Evolutionary conservation across 1,139 yeast species (phyloP).

Genomic region (Sugiyamaella pinicola): DNA sequence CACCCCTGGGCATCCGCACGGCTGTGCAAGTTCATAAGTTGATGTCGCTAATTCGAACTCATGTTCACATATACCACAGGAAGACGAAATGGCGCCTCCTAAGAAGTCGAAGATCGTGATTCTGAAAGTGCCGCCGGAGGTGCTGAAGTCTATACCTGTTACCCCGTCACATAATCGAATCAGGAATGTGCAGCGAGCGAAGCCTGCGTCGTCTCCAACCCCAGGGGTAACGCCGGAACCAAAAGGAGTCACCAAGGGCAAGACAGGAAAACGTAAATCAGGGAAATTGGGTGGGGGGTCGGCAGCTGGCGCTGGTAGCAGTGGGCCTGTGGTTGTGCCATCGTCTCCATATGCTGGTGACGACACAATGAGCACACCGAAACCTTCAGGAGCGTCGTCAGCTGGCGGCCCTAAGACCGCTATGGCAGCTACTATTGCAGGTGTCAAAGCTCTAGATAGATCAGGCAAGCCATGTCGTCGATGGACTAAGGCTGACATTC

Average conservation of each 20-base stretch:
- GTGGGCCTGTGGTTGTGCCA: slow-evolving; percentile 7
- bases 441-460: slow-evolving; percentile 47
- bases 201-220: slow-evolving; percentile 15
- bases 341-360: slow-evolving; percentile 23
- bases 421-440: slow-evolving; percentile 30
- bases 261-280: slow-evolving; percentile 8
- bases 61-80: too few relatives aligned
- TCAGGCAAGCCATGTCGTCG: slow-evolving; percentile 53
- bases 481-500: slow-evolving; percentile 54
- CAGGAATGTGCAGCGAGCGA: background rate
- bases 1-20: background rate
- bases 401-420: slow-evolving; percentile 26
- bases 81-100: slow-evolving; percentile 9
- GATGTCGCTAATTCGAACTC: background rate
- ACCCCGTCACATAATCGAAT: slow-evolving; percentile 17
- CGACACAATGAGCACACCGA: slow-evolving; percentile 18
- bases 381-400: slow-evolving; percentile 1
- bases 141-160: slow-evolving; percentile 30
- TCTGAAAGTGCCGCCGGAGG: slow-evolving; percentile 36
- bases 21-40: background rate
- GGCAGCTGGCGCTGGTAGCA: slow-evolving; percentile 5
- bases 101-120: slow-evolving; percentile 35
- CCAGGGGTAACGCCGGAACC: slow-evolving; percentile 19
- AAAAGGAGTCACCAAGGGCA: slow-evolving; percentile 9
- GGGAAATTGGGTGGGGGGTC: slow-evolving; percentile 4